Evolutionary conservation across 768 basidiomycete genomes (phyloP).

Genomic region (Cystofilobasidium macerans): DNA sequence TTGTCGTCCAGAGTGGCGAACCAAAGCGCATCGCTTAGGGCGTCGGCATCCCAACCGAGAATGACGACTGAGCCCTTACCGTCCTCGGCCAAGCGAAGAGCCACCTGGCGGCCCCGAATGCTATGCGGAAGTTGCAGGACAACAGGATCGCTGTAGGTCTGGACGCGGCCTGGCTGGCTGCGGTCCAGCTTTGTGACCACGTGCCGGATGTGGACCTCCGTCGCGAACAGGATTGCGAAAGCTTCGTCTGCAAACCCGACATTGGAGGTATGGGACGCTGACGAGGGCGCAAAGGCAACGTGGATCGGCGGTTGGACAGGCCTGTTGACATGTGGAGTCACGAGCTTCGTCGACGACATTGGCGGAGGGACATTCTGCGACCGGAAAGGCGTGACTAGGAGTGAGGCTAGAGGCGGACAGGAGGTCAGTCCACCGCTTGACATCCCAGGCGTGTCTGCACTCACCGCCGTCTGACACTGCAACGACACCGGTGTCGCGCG

Average conservation of each 20-base stretch:
- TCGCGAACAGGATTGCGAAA: constrained; percentile 56
- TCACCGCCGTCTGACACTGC: constrained; percentile 80
- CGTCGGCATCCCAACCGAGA: constrained; percentile 12
- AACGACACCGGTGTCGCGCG: constrained; percentile 69
- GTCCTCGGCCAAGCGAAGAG: neutral
- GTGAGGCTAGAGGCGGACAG: constrained; percentile 45
- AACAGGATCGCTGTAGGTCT: neutral
- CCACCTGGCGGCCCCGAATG: constrained; percentile 8
- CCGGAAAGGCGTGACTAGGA: constrained; percentile 84
- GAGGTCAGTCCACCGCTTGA: neutral
- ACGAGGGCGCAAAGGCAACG: constrained; percentile 49
- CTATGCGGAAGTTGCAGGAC: neutral
- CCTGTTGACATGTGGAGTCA: neutral
- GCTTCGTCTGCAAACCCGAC: neutral
- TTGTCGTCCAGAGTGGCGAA: constrained; percentile 24
- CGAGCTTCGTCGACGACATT: constrained; percentile 60
- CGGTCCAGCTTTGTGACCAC: constrained; percentile 18
- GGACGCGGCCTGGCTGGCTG: neutral
- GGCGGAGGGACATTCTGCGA: constrained; percentile 96
- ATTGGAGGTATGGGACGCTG: no score
- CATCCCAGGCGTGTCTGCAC: constrained; percentile 31
- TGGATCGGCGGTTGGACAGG: constrained; percentile 49
- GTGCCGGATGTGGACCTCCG: constrained; percentile 47
- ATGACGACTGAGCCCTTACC: neutral
- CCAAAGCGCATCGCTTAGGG: constrained; percentile 12